Percentiles rank a stretch among this genome's conserved stretches.
Evolutionary conservation across 2,329 filamentous ascomycete genomes (phyloP).

Genomic region (Penicillium sp.): DNA sequence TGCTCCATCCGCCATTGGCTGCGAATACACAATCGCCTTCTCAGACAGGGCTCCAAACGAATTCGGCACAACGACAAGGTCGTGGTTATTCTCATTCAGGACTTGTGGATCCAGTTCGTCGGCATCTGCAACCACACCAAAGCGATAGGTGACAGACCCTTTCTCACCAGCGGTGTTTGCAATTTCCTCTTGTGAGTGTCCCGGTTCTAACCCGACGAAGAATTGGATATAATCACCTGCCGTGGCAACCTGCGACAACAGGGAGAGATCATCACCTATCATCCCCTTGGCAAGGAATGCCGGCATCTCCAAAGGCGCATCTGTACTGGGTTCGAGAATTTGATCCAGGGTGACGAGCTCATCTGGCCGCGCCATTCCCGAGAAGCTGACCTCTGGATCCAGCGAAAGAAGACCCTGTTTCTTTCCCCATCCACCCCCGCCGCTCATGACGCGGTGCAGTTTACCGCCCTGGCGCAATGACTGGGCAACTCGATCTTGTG

Average conservation of each 20-base stretch:
- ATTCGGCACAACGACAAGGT: constrained; percentile 25
- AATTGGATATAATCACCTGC: constrained; percentile 41
- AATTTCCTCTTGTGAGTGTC: background rate
- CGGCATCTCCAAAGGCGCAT: constrained; percentile 11
- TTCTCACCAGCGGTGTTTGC: background rate
- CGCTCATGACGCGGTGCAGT: constrained; percentile 42
- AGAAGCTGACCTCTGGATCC: constrained; percentile 37
- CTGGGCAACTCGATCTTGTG: constrained; percentile 22
- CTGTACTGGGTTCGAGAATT: constrained; percentile 19
- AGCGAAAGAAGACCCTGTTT: constrained; percentile 42
- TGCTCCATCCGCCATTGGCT: constrained; percentile 15
- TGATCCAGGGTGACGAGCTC: constrained; percentile 20
- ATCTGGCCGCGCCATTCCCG: constrained; percentile 11
- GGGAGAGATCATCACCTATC: constrained; percentile 31
- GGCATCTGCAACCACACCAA: constrained; percentile 30
- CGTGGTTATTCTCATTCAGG: constrained; percentile 2
- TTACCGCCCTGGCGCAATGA: constrained; percentile 33
- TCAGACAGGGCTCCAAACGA: constrained; percentile 40
- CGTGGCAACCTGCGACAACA: constrained; percentile 37
- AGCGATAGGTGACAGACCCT: constrained; percentile 24
- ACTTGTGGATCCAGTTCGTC: constrained; percentile 13
- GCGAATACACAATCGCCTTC: constrained; percentile 34
- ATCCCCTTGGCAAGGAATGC: constrained; percentile 20
- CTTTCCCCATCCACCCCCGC: constrained; percentile 45
- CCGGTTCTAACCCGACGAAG: constrained; percentile 33